Evolutionary conservation across 192 early-diverging fungal genomes (phyloP), one percentile per base, ranked within the genome.

Genomic region (Backusella australiensis): DNA sequence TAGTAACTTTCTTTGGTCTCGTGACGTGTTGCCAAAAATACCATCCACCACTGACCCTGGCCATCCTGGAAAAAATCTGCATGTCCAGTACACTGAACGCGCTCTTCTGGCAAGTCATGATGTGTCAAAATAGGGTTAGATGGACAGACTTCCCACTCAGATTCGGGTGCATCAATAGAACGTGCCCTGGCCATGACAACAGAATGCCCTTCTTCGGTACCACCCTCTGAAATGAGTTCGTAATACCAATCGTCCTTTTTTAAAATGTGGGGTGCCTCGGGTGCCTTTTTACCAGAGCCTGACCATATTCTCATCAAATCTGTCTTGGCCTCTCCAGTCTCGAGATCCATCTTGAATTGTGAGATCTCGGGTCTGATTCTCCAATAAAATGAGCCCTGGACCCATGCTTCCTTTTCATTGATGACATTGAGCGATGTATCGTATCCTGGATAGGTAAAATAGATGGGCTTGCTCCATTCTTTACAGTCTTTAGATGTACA

Each of bases 231-330:
- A 14, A 63, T 63, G 26, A 63, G 29, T 23, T 63, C 56, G 12
- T 63, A 63, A 63, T 63, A 63, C 56, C 56, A 63, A 63, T 63
- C 56, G 9, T 63, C 56, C 9, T 63, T 63, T 63, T 63, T 63
- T 29, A 63, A 63, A 23, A 63, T 29, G 9, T 63, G 56, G 1
- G 56, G 56, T 3, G 56, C 56, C 26, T 63, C 56, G 8, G 56
- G 56, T 63, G 56, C 56, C 23, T 63, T 63, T 63, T 63, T 63
- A 63, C 56, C 56, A 4, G 56, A 63, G 56, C 56, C 56, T 2
- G 56, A 26, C 56, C 56, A 63, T 63, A 63, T 3, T 29, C 56
- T 63, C 56, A 63, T 63, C 56, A 63, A 3, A 63, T 63, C 56
- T 11, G 56, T 63, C 12, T 63, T 63, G 56, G 56, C 56, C 8